Conservation (phyloP, 257 asterid species). For the Nicotiana undulata region DNA sequence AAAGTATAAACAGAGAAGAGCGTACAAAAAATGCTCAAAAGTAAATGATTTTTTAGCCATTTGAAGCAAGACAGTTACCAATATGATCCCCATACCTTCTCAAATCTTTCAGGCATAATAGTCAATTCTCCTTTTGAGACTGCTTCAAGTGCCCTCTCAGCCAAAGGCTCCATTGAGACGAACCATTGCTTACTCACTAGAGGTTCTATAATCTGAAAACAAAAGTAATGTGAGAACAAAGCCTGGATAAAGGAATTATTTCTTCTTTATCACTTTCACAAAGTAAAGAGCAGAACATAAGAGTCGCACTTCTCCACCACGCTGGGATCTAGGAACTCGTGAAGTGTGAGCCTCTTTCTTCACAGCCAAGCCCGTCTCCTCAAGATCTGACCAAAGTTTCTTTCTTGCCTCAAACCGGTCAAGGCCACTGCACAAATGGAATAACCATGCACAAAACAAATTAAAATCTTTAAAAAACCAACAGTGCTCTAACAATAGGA, state of each 20-base stretch:
- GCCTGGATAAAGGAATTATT: conserved; percentile 13
- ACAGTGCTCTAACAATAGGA: background rate
- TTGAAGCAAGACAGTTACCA: conserved; percentile 10
- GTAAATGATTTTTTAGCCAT: background rate
- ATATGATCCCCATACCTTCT: conserved; percentile 48
- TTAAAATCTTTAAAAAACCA: conserved; percentile 12
- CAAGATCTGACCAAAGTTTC: conserved; percentile 94
- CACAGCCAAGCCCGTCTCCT: conserved; percentile 85
- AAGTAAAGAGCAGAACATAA: conserved; percentile 1
- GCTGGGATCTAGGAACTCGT: conserved; percentile 97
- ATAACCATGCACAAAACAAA: conserved; percentile 15
- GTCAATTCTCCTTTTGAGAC: conserved; percentile 83
- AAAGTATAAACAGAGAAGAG: conserved; percentile 2
- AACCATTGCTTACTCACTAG: conserved; percentile 98
- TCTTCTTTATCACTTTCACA: conserved; percentile 12
- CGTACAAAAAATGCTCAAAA: background rate
- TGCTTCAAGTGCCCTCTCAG: conserved; percentile 90
- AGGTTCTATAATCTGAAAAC: conserved; percentile 82
- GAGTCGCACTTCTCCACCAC: conserved; percentile 91
- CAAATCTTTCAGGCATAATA: conserved; percentile 90
- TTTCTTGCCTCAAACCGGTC: conserved; percentile 98
- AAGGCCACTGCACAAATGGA: conserved; percentile 59
- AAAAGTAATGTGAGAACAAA: conserved; percentile 18
- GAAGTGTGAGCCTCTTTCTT: conserved; percentile 78
- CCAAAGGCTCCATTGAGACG: conserved; percentile 91